These are phyloP conservation scores for Glutinoglossum americanum DNA, from an alignment of 495 filamentous ascomycete genomes.

Conservation along the genomic window DNA sequence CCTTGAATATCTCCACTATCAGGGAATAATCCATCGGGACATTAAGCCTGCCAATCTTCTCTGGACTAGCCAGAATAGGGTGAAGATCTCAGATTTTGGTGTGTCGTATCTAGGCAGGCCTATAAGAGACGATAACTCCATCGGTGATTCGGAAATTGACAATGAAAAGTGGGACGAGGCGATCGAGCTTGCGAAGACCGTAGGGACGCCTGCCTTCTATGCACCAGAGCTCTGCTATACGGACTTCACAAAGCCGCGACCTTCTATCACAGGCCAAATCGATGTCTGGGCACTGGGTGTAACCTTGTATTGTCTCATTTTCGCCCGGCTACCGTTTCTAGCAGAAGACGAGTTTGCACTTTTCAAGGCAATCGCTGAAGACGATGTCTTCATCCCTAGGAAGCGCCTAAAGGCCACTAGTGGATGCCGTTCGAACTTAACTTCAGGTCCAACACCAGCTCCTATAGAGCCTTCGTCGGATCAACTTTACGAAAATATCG, in stretches of 20 bases:
- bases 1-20: slow-evolving; percentile 86
- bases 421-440: not conserved
- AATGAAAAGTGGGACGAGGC: slow-evolving; percentile 72
- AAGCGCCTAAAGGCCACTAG: slow-evolving; percentile 53
- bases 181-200: slow-evolving; percentile 87
- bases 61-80: slow-evolving; percentile 59
- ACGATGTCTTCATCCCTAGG: slow-evolving; percentile 69
- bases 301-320: slow-evolving; percentile 88
- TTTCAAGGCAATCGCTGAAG: slow-evolving; percentile 74
- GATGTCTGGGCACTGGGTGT: slow-evolving; percentile 96
- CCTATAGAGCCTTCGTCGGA: slow-evolving; percentile 22
- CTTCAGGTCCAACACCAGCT: slow-evolving; percentile 10
- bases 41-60: slow-evolving; percentile 98
- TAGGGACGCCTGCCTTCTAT: slow-evolving; percentile 94
- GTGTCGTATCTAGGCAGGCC: slow-evolving; percentile 89
- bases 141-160: slow-evolving; percentile 64
- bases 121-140: slow-evolving; percentile 51
- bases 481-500: slow-evolving; percentile 72
- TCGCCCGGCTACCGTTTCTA: slow-evolving; percentile 78
- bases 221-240: slow-evolving; percentile 93
- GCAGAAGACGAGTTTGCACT: slow-evolving; percentile 78
- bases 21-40: slow-evolving; percentile 91
- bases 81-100: slow-evolving; percentile 99
- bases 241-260: slow-evolving; percentile 28
- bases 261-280: slow-evolving; percentile 47